These are phyloP conservation scores for Yueomyces sp. DNA, from an alignment of 805 yeast genomes.

Conservation along the genomic window DNA sequence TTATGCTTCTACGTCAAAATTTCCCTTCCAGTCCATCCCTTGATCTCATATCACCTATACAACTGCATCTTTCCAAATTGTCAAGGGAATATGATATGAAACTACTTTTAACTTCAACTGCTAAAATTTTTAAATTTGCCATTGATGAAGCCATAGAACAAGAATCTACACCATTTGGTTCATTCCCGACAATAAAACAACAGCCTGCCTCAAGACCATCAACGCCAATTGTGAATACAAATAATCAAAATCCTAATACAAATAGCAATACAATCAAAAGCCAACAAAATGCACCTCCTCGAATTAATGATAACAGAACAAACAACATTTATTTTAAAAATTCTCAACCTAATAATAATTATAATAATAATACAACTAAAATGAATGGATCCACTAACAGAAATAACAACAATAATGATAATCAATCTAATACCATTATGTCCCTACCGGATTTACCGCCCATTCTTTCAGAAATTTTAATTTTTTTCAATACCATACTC, in stretches of 20 bases:
- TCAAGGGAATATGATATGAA: slow-evolving; percentile 42
- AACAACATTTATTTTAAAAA: slow-evolving; percentile 2
- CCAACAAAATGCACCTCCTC: background rate
- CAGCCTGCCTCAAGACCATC: background rate
- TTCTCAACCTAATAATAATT: background rate
- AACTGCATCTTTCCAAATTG: slow-evolving; percentile 32
- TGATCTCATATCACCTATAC: slow-evolving; percentile 1
- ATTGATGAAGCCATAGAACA: slow-evolving; percentile 26
- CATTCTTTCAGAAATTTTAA: slow-evolving; percentile 46
- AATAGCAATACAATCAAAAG: slow-evolving; percentile 1
- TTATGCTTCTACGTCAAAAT: slow-evolving; percentile 24
- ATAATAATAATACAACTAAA: background rate
- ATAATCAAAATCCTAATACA: slow-evolving; percentile 1
- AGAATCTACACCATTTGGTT: slow-evolving; percentile 26
- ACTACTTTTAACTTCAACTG: slow-evolving; percentile 34
- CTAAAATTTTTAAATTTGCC: slow-evolving; percentile 36
- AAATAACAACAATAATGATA: slow-evolving; percentile 2
- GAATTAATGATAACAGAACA: slow-evolving; percentile 1
- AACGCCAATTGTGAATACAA: background rate
- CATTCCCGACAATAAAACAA: slow-evolving; percentile 1
- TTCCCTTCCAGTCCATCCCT: background rate
- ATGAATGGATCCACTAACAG: background rate
- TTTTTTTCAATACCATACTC: slow-evolving; percentile 61
- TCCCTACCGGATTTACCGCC: slow-evolving; percentile 26
- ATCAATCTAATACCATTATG: slow-evolving; percentile 5